Conservation (phyloP, 345 rosid genomes). For the Turritis glabra region DNA sequence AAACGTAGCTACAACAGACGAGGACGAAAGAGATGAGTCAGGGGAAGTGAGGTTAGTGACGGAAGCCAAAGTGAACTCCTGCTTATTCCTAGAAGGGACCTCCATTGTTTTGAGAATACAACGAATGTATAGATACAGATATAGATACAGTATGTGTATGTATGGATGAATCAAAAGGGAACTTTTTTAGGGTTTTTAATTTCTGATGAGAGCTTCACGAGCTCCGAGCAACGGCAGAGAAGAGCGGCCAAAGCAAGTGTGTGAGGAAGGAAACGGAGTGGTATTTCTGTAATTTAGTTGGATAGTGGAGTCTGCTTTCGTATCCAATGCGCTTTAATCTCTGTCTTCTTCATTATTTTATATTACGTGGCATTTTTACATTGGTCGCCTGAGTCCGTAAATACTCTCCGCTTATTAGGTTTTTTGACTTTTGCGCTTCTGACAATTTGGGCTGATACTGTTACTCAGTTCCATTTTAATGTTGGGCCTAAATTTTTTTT, state of each 20-base stretch:
- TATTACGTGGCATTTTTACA: no score
- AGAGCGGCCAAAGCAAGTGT: slow-evolving; percentile 16
- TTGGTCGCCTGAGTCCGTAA: no score
- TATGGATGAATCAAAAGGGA: not conserved
- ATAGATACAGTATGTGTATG: not conserved
- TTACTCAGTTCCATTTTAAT: no score
- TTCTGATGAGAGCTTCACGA: slow-evolving; percentile 1
- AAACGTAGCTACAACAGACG: slow-evolving; percentile 54
- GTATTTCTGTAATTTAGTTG: slow-evolving; percentile 12
- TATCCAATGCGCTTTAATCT: no score
- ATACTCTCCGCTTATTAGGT: no score
- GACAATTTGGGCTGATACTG: no score
- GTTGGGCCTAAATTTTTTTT: no score
- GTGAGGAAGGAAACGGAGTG: not conserved
- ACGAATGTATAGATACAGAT: not conserved
- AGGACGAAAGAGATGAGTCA: slow-evolving; percentile 32
- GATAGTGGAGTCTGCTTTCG: not conserved
- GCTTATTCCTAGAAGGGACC: slow-evolving; percentile 26
- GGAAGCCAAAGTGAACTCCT: slow-evolving; percentile 56
- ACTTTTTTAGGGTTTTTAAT: slow-evolving; percentile 34
- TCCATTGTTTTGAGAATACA: slow-evolving; percentile 34
- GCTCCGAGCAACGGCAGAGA: not conserved
- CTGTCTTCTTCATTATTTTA: no score
- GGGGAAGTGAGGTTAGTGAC: slow-evolving; percentile 53
- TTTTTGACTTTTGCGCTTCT: no score